Percentiles rank a stretch among this genome's conserved stretches.
phyloP scores from a whole-genome alignment of 495 filamentous ascomycete species.

The Filosporella fistucella region DNA sequence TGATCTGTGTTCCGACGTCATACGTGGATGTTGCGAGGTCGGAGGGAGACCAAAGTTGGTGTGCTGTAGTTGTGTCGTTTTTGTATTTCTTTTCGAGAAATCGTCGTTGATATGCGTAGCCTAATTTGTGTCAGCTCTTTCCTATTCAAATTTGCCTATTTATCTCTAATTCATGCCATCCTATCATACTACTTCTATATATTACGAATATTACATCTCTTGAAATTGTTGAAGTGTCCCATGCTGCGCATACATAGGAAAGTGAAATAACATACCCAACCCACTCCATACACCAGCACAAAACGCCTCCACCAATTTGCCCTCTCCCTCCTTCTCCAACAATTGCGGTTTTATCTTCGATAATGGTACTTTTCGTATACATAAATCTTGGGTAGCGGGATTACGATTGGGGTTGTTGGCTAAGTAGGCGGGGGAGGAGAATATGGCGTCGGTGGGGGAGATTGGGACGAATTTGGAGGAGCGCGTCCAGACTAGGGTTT shows the following conservation, averaged over 20 bases:
- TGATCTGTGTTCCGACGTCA: constrained; percentile 59
- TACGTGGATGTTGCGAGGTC: constrained; percentile 52
- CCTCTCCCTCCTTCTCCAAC: constrained; percentile 34
- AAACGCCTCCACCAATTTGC: constrained; percentile 22
- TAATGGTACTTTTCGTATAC: constrained; percentile 56
- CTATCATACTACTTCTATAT: too few relatives aligned
- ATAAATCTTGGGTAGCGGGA: constrained; percentile 57
- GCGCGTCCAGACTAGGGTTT: too few relatives aligned
- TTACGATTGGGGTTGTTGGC: constrained; percentile 60
- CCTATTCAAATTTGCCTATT: neutral
- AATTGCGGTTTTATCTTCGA: constrained; percentile 59
- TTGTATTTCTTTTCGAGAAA: constrained; percentile 57
- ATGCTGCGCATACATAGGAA: too few relatives aligned
- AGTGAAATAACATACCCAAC: constrained; percentile 13
- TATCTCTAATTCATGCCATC: neutral
- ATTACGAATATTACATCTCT: too few relatives aligned
- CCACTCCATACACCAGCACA: constrained; percentile 23
- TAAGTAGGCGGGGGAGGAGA: constrained; percentile 47
- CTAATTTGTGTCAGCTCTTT: constrained; percentile 28
- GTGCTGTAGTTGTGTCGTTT: constrained; percentile 50
- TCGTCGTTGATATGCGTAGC: constrained; percentile 58
- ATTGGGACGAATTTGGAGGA: constrained; percentile 24
- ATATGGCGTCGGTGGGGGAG: constrained; percentile 51
- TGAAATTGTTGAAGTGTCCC: too few relatives aligned
- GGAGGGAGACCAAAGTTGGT: constrained; percentile 57